phyloP scores from a whole-genome alignment of 805 yeast genomes.

The Nematodospora valgi region DNA sequence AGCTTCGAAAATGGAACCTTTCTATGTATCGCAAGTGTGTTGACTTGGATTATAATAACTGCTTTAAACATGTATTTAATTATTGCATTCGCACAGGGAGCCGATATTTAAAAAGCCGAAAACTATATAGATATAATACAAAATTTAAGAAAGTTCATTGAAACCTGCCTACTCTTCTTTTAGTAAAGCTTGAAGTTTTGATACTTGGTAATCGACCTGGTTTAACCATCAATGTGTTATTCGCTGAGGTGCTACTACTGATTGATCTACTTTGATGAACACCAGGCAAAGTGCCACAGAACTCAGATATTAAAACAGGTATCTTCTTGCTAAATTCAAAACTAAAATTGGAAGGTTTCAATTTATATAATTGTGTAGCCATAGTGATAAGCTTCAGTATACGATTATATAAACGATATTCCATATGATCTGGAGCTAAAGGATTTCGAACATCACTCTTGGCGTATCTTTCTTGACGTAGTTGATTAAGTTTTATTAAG shows the following conservation, averaged over 20 bases:
- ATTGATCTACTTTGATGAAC: constrained; percentile 24
- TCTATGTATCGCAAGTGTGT: constrained; percentile 28
- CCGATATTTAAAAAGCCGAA: constrained; percentile 24
- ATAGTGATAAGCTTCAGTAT: constrained; percentile 27
- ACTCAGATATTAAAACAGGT: constrained; percentile 72
- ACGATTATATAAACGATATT: constrained; percentile 27
- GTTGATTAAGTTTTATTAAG: constrained; percentile 32
- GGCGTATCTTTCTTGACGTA: constrained; percentile 38
- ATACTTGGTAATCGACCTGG: constrained; percentile 32
- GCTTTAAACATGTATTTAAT: constrained; percentile 39
- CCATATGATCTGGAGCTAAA: constrained; percentile 24
- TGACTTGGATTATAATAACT: constrained; percentile 39
- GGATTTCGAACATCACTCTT: constrained; percentile 23
- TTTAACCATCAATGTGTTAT: not conserved
- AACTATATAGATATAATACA: constrained; percentile 4
- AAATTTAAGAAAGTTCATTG: constrained; percentile 5
- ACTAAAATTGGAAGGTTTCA: constrained; percentile 23
- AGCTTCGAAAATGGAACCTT: constrained; percentile 39
- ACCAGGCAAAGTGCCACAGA: constrained; percentile 78
- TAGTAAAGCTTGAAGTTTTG: constrained; percentile 32
- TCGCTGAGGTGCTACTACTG: constrained; percentile 14
- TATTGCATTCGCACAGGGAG: constrained; percentile 38
- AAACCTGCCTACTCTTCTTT: constrained; percentile 19
- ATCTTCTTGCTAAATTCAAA: constrained; percentile 38
- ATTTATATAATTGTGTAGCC: constrained; percentile 28